Percentiles rank a stretch among this genome's conserved stretches.
phyloP scores from a whole-genome alignment of 164 flowering plant species.

The Sextonia rubra region DNA sequence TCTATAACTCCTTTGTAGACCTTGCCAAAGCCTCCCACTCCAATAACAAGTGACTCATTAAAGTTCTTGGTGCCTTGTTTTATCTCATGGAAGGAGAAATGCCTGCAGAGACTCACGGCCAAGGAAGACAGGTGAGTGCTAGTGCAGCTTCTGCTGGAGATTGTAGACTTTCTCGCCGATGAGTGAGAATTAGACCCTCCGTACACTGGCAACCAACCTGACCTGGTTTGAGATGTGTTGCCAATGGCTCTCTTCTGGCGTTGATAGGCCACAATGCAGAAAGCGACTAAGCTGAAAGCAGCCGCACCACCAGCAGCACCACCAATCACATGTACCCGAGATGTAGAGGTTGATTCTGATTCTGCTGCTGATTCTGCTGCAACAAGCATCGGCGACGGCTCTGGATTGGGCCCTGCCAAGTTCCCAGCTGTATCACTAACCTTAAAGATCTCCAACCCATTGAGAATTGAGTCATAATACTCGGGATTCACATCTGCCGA shows the following conservation, averaged over 20 bases:
- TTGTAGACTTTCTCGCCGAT: slow-evolving; percentile 27
- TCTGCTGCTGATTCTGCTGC: slow-evolving; percentile 21
- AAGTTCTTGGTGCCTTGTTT: slow-evolving; percentile 46
- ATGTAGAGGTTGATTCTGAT: not conserved
- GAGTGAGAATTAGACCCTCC: slow-evolving; percentile 28
- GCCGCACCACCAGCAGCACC: slow-evolving; percentile 53
- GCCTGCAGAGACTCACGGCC: slow-evolving; percentile 38
- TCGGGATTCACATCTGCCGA: slow-evolving; percentile 31
- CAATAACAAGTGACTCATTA: slow-evolving; percentile 49
- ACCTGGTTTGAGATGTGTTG: not conserved
- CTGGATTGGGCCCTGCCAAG: slow-evolving; percentile 78
- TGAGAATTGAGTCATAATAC: slow-evolving; percentile 49
- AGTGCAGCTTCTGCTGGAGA: slow-evolving; percentile 32
- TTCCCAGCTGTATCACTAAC: slow-evolving; percentile 32
- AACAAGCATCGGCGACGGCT: slow-evolving; percentile 31
- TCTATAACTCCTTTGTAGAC: slow-evolving; percentile 54
- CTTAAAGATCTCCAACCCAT: slow-evolving; percentile 82
- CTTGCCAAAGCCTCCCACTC: slow-evolving; percentile 75
- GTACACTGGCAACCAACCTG: slow-evolving; percentile 49
- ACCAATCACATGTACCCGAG: slow-evolving; percentile 13
- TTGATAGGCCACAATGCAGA: slow-evolving; percentile 19
- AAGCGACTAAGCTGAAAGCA: slow-evolving; percentile 38
- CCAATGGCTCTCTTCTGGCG: slow-evolving; percentile 15
- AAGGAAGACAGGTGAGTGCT: slow-evolving; percentile 33
- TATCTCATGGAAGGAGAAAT: slow-evolving; percentile 50